A percentile compares a stretch with the other conserved stretches of the same genome.
Conservation (phyloP, 345 rosid genomes). For the Boechera stricta region DNA sequence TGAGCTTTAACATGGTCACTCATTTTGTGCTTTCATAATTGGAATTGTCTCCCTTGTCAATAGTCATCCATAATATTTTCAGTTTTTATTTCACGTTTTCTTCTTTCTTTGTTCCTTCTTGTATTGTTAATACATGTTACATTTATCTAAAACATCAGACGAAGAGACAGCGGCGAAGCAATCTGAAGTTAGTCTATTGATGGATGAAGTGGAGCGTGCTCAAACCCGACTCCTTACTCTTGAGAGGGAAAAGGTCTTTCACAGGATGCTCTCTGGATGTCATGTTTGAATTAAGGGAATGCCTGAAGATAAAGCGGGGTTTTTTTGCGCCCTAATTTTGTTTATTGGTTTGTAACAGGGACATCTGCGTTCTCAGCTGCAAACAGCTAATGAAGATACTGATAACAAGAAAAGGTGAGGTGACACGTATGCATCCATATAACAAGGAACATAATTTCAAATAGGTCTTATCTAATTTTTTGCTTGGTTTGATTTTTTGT, state of each 20-base stretch:
- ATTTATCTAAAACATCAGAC: constrained; percentile 55
- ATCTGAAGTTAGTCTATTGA: constrained; percentile 87
- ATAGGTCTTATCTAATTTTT: constrained; percentile 7
- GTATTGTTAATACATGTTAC: constrained; percentile 32
- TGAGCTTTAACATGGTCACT: constrained; percentile 32
- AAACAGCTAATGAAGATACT: constrained; percentile 83
- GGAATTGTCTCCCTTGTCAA: constrained; percentile 21
- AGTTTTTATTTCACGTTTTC: constrained; percentile 7
- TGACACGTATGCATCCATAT: constrained; percentile 23
- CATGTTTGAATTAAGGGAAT: constrained; percentile 23
- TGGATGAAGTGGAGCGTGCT: constrained; percentile 99
- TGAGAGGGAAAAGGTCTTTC: constrained; percentile 91
- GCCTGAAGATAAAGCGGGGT: neutral
- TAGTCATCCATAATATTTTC: neutral
- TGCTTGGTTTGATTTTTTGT: constrained; percentile 17
- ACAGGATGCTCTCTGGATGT: constrained; percentile 20
- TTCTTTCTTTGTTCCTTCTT: constrained; percentile 17
- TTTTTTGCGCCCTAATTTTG: constrained; percentile 8
- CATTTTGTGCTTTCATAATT: constrained; percentile 18
- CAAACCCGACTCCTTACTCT: constrained; percentile 92
- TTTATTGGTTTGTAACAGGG: constrained; percentile 59
- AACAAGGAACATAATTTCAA: constrained; percentile 14
- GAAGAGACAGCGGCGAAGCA: constrained; percentile 95
- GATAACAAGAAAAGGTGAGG: constrained; percentile 74
- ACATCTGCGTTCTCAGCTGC: constrained; percentile 78